These are phyloP conservation scores for Curvularia eragrostidis DNA, from an alignment of 2,329 filamentous ascomycete species.

Conservation along the genomic window DNA sequence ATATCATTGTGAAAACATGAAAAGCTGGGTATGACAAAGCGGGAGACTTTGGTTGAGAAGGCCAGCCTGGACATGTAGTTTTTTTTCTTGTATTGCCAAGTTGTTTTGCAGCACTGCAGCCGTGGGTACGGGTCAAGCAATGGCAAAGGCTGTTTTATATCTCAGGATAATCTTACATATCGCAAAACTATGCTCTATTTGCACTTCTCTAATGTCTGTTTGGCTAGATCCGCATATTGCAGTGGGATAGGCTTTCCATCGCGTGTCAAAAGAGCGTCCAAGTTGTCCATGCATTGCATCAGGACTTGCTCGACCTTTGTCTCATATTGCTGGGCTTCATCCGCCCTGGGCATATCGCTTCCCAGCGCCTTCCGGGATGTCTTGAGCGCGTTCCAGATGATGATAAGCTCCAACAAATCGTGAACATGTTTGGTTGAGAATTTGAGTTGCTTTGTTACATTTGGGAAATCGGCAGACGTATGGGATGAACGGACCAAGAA, in stretches of 20 bases:
- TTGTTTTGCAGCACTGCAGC: not conserved
- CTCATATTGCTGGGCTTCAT: slow-evolving; percentile 30
- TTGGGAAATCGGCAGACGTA: slow-evolving; percentile 22
- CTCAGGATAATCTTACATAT: not conserved
- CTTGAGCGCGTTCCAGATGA: slow-evolving; percentile 54
- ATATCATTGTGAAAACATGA: not conserved
- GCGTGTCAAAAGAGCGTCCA: slow-evolving; percentile 5
- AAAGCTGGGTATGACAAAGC: not conserved
- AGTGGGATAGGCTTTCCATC: slow-evolving; percentile 2
- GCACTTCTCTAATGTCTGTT: slow-evolving; percentile 6
- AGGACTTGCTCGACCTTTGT: slow-evolving; percentile 16
- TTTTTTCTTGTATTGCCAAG: not conserved
- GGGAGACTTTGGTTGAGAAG: not conserved
- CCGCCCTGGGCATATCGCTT: slow-evolving; percentile 39
- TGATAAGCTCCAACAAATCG: slow-evolving; percentile 42
- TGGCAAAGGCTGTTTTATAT: not conserved
- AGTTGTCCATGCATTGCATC: slow-evolving; percentile 6
- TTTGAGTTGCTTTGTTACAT: not conserved
- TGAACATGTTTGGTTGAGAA: slow-evolving; percentile 18
- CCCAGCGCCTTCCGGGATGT: slow-evolving; percentile 52
- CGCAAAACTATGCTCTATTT: not conserved
- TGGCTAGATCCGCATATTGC: slow-evolving; percentile 3
- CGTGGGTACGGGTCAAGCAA: not conserved
- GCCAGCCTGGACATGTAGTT: not conserved
- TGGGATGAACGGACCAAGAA: slow-evolving; percentile 3